These are phyloP conservation scores for Paramyrothecium roridum DNA, from an alignment of 2,329 filamentous ascomycete genomes.

Conservation along the genomic window DNA sequence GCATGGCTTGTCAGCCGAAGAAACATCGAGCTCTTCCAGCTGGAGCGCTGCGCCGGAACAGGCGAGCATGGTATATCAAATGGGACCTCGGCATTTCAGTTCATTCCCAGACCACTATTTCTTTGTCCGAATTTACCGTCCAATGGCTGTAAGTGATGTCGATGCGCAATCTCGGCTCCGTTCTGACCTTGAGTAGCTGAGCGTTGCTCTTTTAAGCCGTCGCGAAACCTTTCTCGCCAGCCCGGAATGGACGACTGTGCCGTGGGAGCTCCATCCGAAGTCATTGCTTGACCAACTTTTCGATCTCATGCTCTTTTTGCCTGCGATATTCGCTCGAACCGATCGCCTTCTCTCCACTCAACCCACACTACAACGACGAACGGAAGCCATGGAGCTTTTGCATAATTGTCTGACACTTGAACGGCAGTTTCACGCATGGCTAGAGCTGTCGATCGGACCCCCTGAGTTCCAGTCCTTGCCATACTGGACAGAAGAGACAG, in stretches of 20 bases:
- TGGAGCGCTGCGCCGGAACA: constrained; percentile 32
- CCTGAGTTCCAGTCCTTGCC: constrained; percentile 24
- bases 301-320: constrained; percentile 46
- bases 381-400: constrained; percentile 46
- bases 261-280: constrained; percentile 51
- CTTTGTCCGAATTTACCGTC: constrained; percentile 53
- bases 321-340: constrained; percentile 40
- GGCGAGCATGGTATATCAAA: constrained; percentile 31
- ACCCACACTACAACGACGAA: constrained; percentile 36
- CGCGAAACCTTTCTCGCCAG: constrained; percentile 48
- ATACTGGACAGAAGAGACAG: constrained; percentile 36
- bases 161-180: not conserved
- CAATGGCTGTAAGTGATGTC: constrained; percentile 42
- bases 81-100: constrained; percentile 44
- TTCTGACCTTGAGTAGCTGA: constrained; percentile 29
- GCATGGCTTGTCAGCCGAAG: constrained; percentile 31
- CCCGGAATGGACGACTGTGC: constrained; percentile 47
- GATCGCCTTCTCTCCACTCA: constrained; percentile 38
- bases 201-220: constrained; percentile 45
- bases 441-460: constrained; percentile 23
- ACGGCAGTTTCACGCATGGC: constrained; percentile 45
- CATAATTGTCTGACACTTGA: constrained; percentile 45
- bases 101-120: constrained; percentile 56
- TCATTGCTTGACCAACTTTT: constrained; percentile 48
- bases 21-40: not conserved